These are phyloP conservation scores for Cladophialophora chaetospira DNA, from an alignment of 2,329 filamentous ascomycete species.

Conservation along the genomic window DNA sequence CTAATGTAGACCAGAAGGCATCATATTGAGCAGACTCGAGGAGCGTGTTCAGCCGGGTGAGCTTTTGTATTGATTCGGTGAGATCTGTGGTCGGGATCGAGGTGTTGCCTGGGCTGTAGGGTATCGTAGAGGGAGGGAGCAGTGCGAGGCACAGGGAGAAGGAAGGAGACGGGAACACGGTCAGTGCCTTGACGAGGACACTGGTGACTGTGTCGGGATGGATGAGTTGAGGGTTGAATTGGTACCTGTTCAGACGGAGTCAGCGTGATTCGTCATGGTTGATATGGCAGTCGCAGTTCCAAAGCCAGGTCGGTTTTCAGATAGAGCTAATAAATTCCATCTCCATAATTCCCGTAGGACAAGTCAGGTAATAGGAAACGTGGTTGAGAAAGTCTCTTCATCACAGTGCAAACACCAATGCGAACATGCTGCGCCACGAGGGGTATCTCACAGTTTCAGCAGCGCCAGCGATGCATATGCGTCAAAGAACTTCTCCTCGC, in stretches of 20 bases:
- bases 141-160: constrained; percentile 94
- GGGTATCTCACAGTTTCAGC: constrained; percentile 77
- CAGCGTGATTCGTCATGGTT: constrained; percentile 9
- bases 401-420: constrained; percentile 53
- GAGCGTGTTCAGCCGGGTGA: constrained; percentile 78
- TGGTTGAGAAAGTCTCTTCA: constrained; percentile 69
- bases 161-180: constrained; percentile 93
- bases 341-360: constrained; percentile 63
- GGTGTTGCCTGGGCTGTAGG: constrained; percentile 55
- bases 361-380: constrained; percentile 99
- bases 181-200: constrained; percentile 96
- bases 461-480: constrained; percentile 95
- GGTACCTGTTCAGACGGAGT: constrained; percentile 67
- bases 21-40: constrained; percentile 89
- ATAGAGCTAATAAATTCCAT: constrained; percentile 70
- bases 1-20: constrained; percentile 88
- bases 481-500: constrained; percentile 91
- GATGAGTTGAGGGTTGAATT: constrained; percentile 98
- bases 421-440: background rate
- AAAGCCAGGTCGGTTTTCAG: constrained; percentile 54
- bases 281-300: background rate
- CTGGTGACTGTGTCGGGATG: constrained; percentile 98
- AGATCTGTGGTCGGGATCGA: constrained; percentile 54
- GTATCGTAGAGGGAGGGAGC: constrained; percentile 79
- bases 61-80: constrained; percentile 86